These are phyloP conservation scores for Dictyostelium intermedium DNA, from an alignment of 78 protist species.

Conservation along the genomic window DNA sequence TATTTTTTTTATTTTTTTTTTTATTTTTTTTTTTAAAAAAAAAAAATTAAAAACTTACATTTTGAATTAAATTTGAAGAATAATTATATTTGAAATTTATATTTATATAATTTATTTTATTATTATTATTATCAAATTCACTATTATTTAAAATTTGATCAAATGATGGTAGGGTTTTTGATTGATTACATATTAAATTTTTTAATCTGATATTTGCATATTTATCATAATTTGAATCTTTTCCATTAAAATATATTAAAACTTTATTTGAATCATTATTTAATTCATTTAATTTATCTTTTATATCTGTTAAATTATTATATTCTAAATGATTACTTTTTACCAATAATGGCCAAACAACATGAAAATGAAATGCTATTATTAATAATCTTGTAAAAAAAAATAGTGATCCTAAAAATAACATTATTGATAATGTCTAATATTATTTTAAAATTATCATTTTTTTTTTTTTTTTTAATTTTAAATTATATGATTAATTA, in stretches of 20 bases:
- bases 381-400: neutral
- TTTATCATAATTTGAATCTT: neutral
- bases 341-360: neutral
- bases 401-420: neutral
- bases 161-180: neutral
- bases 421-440: neutral
- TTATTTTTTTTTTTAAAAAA: too few species aligned
- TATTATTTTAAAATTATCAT: too few species aligned
- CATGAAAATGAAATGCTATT: neutral
- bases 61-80: neutral
- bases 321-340: neutral
- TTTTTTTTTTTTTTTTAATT: neutral
- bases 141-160: neutral
- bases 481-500: too few species aligned
- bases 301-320: neutral
- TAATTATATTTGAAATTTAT: neutral
- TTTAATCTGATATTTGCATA: neutral
- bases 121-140: neutral
- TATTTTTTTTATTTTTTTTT: too few species aligned
- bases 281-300: neutral
- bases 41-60: neutral
- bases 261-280: neutral
- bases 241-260: neutral
- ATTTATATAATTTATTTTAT: neutral
- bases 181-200: neutral